Percentiles rank a stretch among this genome's conserved stretches.
These are phyloP conservation scores for Cryptococcus sp. DNA, from an alignment of 1,284 basidiomycete species.

Conservation along the genomic window DNA sequence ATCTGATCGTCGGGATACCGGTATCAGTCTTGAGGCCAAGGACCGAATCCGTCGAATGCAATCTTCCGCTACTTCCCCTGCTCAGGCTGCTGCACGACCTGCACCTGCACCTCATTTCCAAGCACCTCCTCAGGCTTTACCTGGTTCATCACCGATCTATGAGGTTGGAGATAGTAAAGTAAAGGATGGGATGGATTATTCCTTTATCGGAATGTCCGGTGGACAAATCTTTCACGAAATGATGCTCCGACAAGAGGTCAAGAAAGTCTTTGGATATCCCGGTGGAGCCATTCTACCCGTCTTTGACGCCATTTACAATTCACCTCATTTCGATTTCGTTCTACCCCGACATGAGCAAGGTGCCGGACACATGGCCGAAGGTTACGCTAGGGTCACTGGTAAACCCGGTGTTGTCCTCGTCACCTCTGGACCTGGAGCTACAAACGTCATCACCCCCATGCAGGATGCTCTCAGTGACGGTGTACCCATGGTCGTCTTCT, in stretches of 20 bases:
- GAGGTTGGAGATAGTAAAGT: constrained; percentile 18
- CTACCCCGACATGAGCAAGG: constrained; percentile 96
- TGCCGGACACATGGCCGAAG: constrained; percentile 98
- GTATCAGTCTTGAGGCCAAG: constrained; percentile 48
- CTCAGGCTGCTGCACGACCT: constrained; percentile 54
- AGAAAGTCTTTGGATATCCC: constrained; percentile 96
- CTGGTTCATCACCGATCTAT: constrained; percentile 28
- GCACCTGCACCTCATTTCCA: constrained; percentile 46
- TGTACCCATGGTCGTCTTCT: constrained; percentile 90
- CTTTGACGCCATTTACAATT: constrained; percentile 98
- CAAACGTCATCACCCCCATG: constrained; percentile 96
- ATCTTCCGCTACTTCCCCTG: constrained; percentile 57
- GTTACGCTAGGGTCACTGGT: constrained; percentile 94
- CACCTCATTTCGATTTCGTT: constrained; percentile 90
- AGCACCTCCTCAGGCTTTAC: constrained; percentile 31
- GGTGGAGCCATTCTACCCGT: constrained; percentile 97
- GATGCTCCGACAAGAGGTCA: constrained; percentile 96
- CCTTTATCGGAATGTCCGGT: constrained; percentile 88
- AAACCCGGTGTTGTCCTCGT: constrained; percentile 97
- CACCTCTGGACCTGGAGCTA: constrained; percentile 95
- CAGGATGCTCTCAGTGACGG: constrained; percentile 96
- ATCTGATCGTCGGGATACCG: constrained; percentile 19
- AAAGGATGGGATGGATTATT: constrained; percentile 40
- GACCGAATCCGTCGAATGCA: constrained; percentile 65
- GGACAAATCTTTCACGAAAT: constrained; percentile 99